Evolutionary conservation across 306 rosid genomes (phyloP).

Genomic region (Pyrus pyrifolia): DNA sequence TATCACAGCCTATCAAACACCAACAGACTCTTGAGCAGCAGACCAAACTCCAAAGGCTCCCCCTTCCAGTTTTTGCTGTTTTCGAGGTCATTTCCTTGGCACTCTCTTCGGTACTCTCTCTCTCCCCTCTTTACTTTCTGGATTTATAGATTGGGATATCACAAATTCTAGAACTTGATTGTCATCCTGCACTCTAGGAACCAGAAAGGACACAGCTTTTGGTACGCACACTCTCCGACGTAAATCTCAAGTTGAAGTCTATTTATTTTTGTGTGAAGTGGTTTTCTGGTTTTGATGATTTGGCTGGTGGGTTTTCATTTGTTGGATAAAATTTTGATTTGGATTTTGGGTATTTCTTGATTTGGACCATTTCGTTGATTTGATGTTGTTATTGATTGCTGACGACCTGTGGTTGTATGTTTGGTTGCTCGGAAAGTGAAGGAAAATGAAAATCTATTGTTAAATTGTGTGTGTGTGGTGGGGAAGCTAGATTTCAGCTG

Average conservation of each 20-base stretch:
- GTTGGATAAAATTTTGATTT: background rate
- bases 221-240: slow-evolving; percentile 1
- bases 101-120: slow-evolving; percentile 41
- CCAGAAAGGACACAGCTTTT: slow-evolving; percentile 6
- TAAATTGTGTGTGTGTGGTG: background rate
- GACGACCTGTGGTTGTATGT: background rate
- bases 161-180: slow-evolving; percentile 16
- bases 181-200: slow-evolving; percentile 4
- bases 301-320: background rate
- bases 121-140: background rate
- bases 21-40: background rate
- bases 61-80: slow-evolving; percentile 7
- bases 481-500: background rate
- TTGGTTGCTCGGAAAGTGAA: slow-evolving; percentile 22
- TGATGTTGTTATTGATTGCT: slow-evolving; percentile 11
- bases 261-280: background rate
- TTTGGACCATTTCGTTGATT: background rate
- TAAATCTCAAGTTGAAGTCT: background rate
- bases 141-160: slow-evolving; percentile 16
- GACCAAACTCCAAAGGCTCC: background rate
- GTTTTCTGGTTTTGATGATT: background rate
- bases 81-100: slow-evolving; percentile 27
- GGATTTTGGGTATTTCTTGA: background rate
- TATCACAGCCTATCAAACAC: slow-evolving; percentile 36
- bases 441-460: background rate